A percentile compares a stretch with the other conserved stretches of the same genome.
Evolutionary conservation across 371 early-diverging fungal genomes (phyloP).

Genomic region (Dichotomocladium elegans): DNA sequence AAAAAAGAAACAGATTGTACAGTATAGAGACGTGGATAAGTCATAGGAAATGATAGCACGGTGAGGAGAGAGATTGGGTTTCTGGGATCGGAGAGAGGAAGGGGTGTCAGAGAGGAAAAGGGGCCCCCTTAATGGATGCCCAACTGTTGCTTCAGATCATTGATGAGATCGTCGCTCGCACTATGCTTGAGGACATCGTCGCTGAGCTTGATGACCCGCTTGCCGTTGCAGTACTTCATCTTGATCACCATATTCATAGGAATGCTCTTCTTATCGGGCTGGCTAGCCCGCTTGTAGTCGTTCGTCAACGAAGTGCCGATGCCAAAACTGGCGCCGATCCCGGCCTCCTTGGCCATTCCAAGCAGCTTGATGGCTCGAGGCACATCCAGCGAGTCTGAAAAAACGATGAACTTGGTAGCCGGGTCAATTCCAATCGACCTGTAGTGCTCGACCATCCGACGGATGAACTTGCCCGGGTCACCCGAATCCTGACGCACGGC

Average conservation of each 20-base stretch:
- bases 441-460: constrained; percentile 56
- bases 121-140: constrained; percentile 19
- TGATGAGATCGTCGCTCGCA: constrained; percentile 51
- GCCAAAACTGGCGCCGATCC: constrained; percentile 65
- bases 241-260: constrained; percentile 80
- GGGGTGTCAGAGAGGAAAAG: not conserved
- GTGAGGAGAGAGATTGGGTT: no score
- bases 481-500: constrained; percentile 81
- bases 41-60: no score
- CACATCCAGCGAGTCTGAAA: constrained; percentile 66
- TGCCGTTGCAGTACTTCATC: constrained; percentile 54
- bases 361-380: constrained; percentile 51
- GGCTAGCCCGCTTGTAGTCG: constrained; percentile 48
- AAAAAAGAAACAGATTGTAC: no score
- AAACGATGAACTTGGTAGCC: constrained; percentile 60
- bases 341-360: constrained; percentile 34
- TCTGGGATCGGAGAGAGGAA: no score
- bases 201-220: constrained; percentile 68
- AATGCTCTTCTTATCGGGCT: constrained; percentile 34
- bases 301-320: constrained; percentile 79
- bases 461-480: constrained; percentile 54
- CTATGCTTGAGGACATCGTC: constrained; percentile 67
- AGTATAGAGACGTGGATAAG: no score
- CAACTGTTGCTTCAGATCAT: constrained; percentile 36
- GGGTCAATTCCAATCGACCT: constrained; percentile 54